phyloP scores from a whole-genome alignment of 2,329 filamentous ascomycete genomes.

The Nemania sp. region DNA sequence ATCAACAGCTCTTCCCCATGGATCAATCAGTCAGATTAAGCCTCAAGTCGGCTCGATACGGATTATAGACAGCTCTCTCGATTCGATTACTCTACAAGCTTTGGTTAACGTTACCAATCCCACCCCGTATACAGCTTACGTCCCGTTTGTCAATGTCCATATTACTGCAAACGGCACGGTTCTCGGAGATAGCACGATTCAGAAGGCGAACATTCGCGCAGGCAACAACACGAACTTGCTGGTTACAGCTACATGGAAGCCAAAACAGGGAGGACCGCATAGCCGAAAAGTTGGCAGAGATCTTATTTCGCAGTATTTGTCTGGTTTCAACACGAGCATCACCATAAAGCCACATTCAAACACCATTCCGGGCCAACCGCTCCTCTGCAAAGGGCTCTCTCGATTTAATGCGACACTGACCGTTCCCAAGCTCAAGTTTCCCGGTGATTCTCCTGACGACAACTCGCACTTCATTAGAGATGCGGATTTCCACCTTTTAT shows the following conservation, averaged over 20 bases:
- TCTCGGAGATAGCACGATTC: constrained; percentile 73
- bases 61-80: constrained; percentile 71
- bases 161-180: constrained; percentile 72
- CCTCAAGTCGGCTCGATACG: constrained; percentile 72
- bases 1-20: constrained; percentile 59
- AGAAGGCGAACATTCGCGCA: constrained; percentile 63
- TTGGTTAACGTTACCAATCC: constrained; percentile 86
- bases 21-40: constrained; percentile 50
- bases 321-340: constrained; percentile 81
- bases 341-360: constrained; percentile 70
- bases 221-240: constrained; percentile 74
- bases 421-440: constrained; percentile 67
- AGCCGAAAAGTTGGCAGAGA: constrained; percentile 68
- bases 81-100: constrained; percentile 71
- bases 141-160: constrained; percentile 81
- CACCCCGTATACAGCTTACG: constrained; percentile 76
- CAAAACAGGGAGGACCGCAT: constrained; percentile 63
- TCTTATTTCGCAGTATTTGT: constrained; percentile 83
- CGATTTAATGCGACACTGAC: constrained; percentile 71
- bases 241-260: constrained; percentile 75
- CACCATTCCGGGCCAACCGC: constrained; percentile 74
- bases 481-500: constrained; percentile 83
- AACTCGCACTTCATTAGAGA: constrained; percentile 76
- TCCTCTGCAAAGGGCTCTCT: constrained; percentile 73
- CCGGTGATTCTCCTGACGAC: constrained; percentile 51